Evolutionary conservation across 306 rosid genomes (phyloP).

Genomic region (Cucurbita argyrosperma): DNA sequence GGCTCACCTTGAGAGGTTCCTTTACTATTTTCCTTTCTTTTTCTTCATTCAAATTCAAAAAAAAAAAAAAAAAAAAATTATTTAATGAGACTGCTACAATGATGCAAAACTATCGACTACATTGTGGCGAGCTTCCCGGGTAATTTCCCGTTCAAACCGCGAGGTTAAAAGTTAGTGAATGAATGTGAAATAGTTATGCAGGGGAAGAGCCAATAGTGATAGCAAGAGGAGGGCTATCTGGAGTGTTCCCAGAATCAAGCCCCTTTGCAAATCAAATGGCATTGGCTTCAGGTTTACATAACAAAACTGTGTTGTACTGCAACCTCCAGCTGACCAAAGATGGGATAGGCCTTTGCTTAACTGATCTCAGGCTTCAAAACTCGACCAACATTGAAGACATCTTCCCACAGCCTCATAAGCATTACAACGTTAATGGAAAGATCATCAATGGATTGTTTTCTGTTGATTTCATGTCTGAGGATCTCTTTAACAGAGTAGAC

Average conservation of each 20-base stretch:
- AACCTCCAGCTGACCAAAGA: conserved; percentile 67
- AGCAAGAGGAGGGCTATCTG: conserved; percentile 71
- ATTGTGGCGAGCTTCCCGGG: no score
- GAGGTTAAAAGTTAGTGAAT: no score
- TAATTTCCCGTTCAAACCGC: no score
- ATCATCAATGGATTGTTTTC: conserved; percentile 46
- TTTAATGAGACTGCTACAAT: not conserved
- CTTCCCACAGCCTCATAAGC: conserved; percentile 23
- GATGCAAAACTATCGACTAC: no score
- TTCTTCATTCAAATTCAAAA: not conserved
- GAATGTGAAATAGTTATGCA: conserved; percentile 1
- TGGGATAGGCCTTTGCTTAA: conserved; percentile 43
- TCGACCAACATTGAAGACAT: conserved; percentile 28
- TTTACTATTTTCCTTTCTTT: not conserved
- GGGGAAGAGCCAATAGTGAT: conserved; percentile 56
- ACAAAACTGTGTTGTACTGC: conserved; percentile 29
- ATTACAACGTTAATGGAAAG: conserved; percentile 40
- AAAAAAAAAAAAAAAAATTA: not conserved
- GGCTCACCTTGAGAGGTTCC: conserved; percentile 68
- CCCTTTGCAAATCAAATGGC: conserved; percentile 20
- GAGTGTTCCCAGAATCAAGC: conserved; percentile 64
- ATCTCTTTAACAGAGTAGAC: conserved; percentile 15
- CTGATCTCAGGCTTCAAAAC: conserved; percentile 43
- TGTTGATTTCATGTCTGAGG: conserved; percentile 26
- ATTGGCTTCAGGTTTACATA: conserved; percentile 11